Percentiles rank a stretch among this genome's conserved stretches.
phyloP scores from a whole-genome alignment of 352 stramenopile species.

The Phytophthora europaea region DNA sequence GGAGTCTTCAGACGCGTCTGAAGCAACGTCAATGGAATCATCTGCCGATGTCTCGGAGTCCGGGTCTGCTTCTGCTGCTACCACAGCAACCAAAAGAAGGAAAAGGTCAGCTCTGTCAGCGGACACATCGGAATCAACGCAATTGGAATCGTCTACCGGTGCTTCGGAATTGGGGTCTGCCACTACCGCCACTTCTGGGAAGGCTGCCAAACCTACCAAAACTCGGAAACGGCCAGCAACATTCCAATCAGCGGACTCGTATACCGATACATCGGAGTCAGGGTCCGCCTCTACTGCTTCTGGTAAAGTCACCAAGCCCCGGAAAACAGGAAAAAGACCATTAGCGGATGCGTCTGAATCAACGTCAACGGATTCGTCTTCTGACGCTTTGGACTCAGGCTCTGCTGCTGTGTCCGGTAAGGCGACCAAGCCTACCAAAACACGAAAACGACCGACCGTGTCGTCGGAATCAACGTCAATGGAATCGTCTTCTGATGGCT shows the following conservation, averaged over 20 bases:
- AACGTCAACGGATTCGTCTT: not conserved
- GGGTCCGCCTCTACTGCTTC: too few species aligned
- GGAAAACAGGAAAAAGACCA: too few species aligned
- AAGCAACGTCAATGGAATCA: conserved; percentile 1
- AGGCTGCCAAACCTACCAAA: not conserved
- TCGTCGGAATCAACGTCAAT: too few species aligned
- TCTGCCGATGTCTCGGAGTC: not conserved
- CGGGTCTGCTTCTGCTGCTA: not conserved
- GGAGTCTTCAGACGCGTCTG: conserved; percentile 7
- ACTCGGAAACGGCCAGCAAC: not conserved
- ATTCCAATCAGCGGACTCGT: not conserved
- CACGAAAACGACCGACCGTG: not conserved
- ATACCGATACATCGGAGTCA: too few species aligned
- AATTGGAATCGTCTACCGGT: not conserved
- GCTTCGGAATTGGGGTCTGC: not conserved
- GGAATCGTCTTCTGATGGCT: too few species aligned
- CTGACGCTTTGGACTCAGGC: not conserved
- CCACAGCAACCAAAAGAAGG: not conserved
- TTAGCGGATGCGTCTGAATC: not conserved
- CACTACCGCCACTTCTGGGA: not conserved
- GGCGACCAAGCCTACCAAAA: not conserved
- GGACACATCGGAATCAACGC: too few species aligned
- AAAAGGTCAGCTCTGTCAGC: not conserved
- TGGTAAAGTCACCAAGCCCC: too few species aligned
- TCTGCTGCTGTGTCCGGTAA: not conserved